phyloP scores from a whole-genome alignment of 345 rosid species.

The Atalantia buxifolia region DNA sequence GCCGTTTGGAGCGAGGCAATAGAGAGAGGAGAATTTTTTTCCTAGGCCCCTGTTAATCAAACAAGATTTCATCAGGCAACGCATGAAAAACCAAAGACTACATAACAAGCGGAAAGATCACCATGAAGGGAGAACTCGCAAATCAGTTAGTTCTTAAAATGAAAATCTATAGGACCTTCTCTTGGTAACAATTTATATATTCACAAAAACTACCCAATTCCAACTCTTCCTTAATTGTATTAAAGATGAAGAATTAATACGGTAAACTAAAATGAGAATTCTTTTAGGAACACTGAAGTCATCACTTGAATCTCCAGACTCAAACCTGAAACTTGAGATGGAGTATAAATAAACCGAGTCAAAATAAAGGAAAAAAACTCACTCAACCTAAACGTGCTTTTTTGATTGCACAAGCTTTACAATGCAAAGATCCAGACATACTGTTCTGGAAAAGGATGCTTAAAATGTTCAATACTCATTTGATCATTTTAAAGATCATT shows the following conservation, averaged over 20 bases:
- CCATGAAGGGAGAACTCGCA: not conserved
- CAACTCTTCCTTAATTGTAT: not conserved
- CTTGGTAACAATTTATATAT: not conserved
- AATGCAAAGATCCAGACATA: not conserved
- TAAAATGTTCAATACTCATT: not conserved
- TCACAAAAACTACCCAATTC: not conserved
- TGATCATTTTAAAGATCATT: not conserved
- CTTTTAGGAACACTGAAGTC: not conserved
- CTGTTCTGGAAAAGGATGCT: not conserved
- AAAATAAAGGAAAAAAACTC: not conserved
- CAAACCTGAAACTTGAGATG: not conserved
- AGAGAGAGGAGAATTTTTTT: slow-evolving; percentile 88
- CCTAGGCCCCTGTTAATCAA: slow-evolving; percentile 77
- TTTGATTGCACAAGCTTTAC: not conserved
- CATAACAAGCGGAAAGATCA: not conserved
- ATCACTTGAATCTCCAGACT: not conserved
- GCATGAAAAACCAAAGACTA: not conserved
- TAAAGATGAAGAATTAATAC: not conserved
- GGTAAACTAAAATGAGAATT: not conserved
- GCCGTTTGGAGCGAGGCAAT: slow-evolving; percentile 49
- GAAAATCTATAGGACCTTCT: not conserved
- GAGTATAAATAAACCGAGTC: not conserved
- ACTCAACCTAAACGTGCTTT: not conserved
- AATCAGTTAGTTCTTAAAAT: not conserved
- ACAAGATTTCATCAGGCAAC: not conserved